A percentile compares a stretch with the other conserved stretches of the same genome.
Evolutionary conservation across 306 rosid genomes (phyloP).

Genomic region (Casuarina equisetifolia): DNA sequence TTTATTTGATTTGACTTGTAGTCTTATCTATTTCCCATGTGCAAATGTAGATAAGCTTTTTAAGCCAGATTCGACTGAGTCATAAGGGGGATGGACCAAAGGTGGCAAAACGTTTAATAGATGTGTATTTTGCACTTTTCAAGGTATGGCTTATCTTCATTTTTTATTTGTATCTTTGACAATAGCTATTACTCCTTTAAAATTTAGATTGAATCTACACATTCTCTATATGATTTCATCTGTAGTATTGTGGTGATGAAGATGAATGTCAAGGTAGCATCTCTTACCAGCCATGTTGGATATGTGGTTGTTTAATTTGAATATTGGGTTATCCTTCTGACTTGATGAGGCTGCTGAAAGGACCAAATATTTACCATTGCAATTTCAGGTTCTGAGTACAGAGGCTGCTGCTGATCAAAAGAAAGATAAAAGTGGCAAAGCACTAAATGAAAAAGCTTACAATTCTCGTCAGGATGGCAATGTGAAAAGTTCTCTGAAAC

Average conservation of each 20-base stretch:
- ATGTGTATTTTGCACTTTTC: slow-evolving; percentile 87
- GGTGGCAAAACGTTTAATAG: slow-evolving; percentile 88
- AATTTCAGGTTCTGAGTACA: slow-evolving; percentile 70
- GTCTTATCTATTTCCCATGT: slow-evolving; percentile 19
- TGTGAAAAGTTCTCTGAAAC: slow-evolving; percentile 42
- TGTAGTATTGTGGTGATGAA: background rate
- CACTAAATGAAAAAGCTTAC: slow-evolving; percentile 21
- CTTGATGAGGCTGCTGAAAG: background rate
- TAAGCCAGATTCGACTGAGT: slow-evolving; percentile 84
- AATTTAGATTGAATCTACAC: background rate
- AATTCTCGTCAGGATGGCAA: slow-evolving; percentile 34
- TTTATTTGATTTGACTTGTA: slow-evolving; percentile 17
- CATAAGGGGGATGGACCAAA: slow-evolving; percentile 88
- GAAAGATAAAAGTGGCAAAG: slow-evolving; percentile 46
- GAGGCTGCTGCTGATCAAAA: slow-evolving; percentile 49
- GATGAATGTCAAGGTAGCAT: background rate
- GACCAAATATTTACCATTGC: slow-evolving; percentile 17
- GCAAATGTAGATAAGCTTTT: slow-evolving; percentile 69
- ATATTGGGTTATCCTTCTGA: slow-evolving; percentile 1
- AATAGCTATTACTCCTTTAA: background rate
- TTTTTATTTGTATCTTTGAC: background rate
- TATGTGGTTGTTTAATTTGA: background rate
- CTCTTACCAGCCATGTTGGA: background rate
- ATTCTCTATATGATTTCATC: background rate
- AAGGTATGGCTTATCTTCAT: slow-evolving; percentile 51